A percentile compares a stretch with the other conserved stretches of the same genome.
These are phyloP conservation scores for Bipolaris oryzae DNA, from an alignment of 2,329 filamentous ascomycete genomes.

Conservation along the genomic window DNA sequence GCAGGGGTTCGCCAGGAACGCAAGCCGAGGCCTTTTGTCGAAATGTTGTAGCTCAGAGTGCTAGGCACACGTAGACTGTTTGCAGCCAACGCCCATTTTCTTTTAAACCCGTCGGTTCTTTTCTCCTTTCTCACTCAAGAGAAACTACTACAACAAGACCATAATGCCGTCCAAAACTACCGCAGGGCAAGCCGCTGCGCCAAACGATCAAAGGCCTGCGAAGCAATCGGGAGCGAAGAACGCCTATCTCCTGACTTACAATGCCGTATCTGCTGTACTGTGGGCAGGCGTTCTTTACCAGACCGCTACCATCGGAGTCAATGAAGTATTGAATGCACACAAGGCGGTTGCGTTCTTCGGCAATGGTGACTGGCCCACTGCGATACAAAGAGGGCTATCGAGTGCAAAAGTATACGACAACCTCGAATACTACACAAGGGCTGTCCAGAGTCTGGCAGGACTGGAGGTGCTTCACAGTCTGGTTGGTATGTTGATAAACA, in stretches of 20 bases:
- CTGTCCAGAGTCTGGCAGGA: slow-evolving; percentile 82
- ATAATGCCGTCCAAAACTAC: slow-evolving; percentile 11
- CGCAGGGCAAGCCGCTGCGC: background rate
- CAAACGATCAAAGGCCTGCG: slow-evolving; percentile 9
- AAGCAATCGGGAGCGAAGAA: slow-evolving; percentile 27
- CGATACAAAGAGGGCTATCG: slow-evolving; percentile 22
- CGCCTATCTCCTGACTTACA: slow-evolving; percentile 82
- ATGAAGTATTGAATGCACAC: slow-evolving; percentile 21
- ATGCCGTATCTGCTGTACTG: slow-evolving; percentile 74
- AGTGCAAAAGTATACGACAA: slow-evolving; percentile 63
- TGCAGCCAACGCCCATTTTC: background rate
- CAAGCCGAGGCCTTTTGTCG: slow-evolving; percentile 9
- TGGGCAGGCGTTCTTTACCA: slow-evolving; percentile 80
- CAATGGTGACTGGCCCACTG: slow-evolving; percentile 11
- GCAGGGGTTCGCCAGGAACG: slow-evolving; percentile 13
- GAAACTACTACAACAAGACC: background rate
- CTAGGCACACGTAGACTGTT: background rate
- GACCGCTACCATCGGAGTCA: slow-evolving; percentile 61
- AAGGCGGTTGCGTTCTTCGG: slow-evolving; percentile 23
- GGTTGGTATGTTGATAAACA: slow-evolving; percentile 62
- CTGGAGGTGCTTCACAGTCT: slow-evolving; percentile 85
- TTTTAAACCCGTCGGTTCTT: background rate
- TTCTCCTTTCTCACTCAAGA: too few species aligned
- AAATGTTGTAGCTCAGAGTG: slow-evolving; percentile 11
- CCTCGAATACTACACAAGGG: slow-evolving; percentile 71